phyloP scores from a whole-genome alignment of 1,284 basidiomycete species.

The Somion occarium region DNA sequence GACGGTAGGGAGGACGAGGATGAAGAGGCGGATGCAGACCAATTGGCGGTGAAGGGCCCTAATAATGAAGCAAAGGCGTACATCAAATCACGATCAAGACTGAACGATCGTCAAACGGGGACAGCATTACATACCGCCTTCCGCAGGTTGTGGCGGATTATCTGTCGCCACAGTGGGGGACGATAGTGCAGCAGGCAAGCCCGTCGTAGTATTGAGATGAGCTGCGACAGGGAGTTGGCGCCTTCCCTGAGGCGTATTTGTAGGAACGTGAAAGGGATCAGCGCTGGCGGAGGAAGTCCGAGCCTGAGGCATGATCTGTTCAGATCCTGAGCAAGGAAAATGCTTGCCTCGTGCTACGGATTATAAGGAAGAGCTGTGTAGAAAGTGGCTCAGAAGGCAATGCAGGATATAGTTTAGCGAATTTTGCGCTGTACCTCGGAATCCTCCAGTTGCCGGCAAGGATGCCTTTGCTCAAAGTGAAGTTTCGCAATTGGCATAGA shows the following conservation, averaged over 20 bases:
- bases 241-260: background rate
- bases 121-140: background rate
- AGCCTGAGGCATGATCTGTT: background rate
- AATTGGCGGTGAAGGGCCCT: background rate
- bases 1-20: background rate
- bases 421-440: too few relatives aligned
- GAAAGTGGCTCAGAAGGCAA: too few relatives aligned
- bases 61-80: background rate
- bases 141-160: background rate
- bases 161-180: background rate
- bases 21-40: background rate
- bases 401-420: too few relatives aligned
- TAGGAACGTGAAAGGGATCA: background rate
- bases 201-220: background rate
- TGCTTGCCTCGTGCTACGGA: background rate
- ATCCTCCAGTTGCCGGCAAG: too few relatives aligned
- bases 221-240: background rate
- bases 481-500: too few relatives aligned
- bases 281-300: background rate
- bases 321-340: background rate
- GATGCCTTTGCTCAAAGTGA: too few relatives aligned
- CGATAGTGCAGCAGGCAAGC: background rate
- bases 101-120: background rate
- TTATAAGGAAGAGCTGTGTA: too few relatives aligned
- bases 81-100: background rate